Evolutionary conservation across 1,284 basidiomycete species (phyloP), one percentile per base, ranked within the genome.

Genomic region (Leccinum insigne): DNA sequence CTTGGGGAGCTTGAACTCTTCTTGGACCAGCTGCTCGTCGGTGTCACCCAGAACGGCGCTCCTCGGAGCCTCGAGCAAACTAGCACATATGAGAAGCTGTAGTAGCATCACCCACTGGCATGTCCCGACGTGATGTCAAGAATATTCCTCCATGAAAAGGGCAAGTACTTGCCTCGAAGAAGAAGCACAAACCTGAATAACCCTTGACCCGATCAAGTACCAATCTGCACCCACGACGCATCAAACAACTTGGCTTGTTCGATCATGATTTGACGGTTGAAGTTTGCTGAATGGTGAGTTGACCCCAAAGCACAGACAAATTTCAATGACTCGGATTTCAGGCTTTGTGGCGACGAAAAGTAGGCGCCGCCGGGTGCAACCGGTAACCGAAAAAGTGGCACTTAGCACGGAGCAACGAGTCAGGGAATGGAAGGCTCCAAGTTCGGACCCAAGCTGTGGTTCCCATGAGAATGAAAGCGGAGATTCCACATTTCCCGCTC

Each of bases 1-100:
- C 68, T 78, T 79, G 47, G 0, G 83, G n/a, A 86, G 76, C 70
- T 80, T 81, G 64, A 83, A 73, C 62, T 86, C 84, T 66, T 84
- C 79, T 14, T 35, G 35, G 35, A 35, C 63, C 64, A 40, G 29
- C 32, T 67, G 35, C 40, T 66, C 63, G 9, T 49, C 40, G n/a
- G 47, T 18, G 58, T 60, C 44, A 18, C 21, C 18, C 32, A 42
- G 21, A 58, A 57, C 26, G 23, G 18, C n/a, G 54, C n/a, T 38
- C 38, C 44, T 38, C 58, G 38, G 58, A 47, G 40, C 40, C 18
- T 58, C 49, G 38, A 44, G 40, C 21, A 54, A 56, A 60, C 54
- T 16, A n/a, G 18, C 13, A 21, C 44, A 29, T 52, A 16, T 5
- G 35, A 66, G 59, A 64, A 61, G 57, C 13, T 59, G 59, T 38